Conservation (phyloP, 2,329 filamentous ascomycete species). For the Ceratocystis cubensis region DNA sequence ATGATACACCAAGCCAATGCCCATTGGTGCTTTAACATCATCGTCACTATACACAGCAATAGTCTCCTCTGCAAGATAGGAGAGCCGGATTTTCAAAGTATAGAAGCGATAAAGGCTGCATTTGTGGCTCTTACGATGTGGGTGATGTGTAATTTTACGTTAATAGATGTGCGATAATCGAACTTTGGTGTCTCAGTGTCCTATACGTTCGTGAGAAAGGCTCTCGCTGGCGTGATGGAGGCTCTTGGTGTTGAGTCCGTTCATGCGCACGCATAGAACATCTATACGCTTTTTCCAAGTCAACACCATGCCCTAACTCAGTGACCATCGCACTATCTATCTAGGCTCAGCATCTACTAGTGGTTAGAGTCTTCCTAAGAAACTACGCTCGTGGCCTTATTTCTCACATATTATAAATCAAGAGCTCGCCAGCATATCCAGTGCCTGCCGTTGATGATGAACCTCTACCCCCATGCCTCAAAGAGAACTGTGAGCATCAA, state of each 20-base stretch:
- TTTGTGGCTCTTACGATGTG: too few relatives aligned
- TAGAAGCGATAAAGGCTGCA: too few relatives aligned
- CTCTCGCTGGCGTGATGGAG: neutral
- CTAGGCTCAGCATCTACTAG: neutral
- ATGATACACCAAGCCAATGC: too few relatives aligned
- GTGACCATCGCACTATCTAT: neutral
- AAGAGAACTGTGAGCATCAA: too few relatives aligned
- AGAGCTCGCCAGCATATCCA: neutral
- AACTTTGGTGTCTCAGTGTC: too few relatives aligned
- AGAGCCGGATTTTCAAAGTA: too few relatives aligned
- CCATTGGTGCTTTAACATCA: too few relatives aligned
- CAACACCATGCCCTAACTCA: neutral
- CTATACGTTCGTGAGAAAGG: neutral
- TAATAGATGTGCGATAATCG: too few relatives aligned
- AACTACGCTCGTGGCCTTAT: neutral
- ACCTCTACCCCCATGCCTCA: neutral
- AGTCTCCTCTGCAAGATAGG: too few relatives aligned
- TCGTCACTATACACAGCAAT: too few relatives aligned
- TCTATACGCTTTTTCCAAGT: neutral
- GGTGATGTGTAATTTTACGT: too few relatives aligned
- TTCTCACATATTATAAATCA: neutral
- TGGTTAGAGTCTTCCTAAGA: neutral
- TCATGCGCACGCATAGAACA: neutral
- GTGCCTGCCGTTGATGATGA: neutral
- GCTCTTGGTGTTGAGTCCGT: neutral